phyloP scores from a whole-genome alignment of 2,329 filamentous ascomycete genomes.

The Magnaporthiopsis poae region DNA sequence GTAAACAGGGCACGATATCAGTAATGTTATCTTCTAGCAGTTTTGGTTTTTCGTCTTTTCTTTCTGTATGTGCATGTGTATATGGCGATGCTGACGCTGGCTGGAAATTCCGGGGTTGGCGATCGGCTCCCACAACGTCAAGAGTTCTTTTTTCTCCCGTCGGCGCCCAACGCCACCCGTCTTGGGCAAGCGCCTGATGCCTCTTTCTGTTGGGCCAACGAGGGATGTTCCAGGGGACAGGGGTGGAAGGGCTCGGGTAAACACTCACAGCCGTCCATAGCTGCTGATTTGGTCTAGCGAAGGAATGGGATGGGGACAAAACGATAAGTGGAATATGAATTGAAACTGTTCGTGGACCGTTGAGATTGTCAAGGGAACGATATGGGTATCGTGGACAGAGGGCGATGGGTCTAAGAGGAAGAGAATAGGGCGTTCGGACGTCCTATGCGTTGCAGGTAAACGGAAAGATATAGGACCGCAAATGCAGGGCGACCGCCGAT shows the following conservation, averaged over 20 bases:
- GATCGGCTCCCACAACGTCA: not conserved
- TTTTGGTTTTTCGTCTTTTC: not conserved
- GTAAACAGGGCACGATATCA: not conserved
- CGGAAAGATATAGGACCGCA: not conserved
- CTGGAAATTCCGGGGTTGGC: not conserved
- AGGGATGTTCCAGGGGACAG: not conserved
- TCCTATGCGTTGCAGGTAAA: not conserved
- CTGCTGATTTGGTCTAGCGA: not conserved
- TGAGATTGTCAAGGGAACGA: not conserved
- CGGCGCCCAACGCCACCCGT: not conserved
- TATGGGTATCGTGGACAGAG: conserved; percentile 4
- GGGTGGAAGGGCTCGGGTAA: not conserved
- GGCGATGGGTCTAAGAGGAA: not conserved
- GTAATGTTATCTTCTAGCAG: not conserved
- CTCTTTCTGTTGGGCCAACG: not conserved
- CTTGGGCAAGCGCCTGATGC: no score
- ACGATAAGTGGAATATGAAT: conserved; percentile 12
- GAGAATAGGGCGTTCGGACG: no score
- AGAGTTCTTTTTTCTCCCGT: not conserved
- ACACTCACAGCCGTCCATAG: not conserved
- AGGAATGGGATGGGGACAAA: conserved; percentile 14
- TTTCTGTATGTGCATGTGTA: not conserved
- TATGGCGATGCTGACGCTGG: not conserved
- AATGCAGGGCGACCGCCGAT: not conserved
- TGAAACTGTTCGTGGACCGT: not conserved